Evolutionary conservation across 306 rosid species (phyloP), one percentile per base, ranked within the genome.

Genomic region (Datisca glomerata): DNA sequence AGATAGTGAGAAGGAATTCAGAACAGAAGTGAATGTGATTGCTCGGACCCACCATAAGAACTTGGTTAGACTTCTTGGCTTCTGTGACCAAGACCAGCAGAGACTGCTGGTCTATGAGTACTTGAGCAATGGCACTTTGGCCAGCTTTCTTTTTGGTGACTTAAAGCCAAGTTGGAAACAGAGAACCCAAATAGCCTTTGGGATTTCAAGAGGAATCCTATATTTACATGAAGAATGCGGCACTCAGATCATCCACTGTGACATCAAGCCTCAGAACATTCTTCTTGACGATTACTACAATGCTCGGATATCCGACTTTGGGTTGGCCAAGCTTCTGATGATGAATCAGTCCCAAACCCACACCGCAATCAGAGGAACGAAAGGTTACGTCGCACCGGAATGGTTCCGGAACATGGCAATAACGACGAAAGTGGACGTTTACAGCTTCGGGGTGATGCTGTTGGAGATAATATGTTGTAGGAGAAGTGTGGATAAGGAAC

Each of bases 211-310:
- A 34, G 71, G 45, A 40, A 38, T 58, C 23, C 6, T 33, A 29
- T 58, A 65, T 15, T 59, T 65, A 15, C 71, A 52, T n/a, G 71
- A 69, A 43, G 76, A 69, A 24, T 63, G 67, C 31, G 40, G 7
- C 52, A 43, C 57, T 1, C 64, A 54, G 21, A 69, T 49, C 47
- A 54, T 59, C 18, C 76, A 64, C 3, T 69, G 67, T 6, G 71
- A 65, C 25, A 65, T 57, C 24, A 65, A 65, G 56, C 71, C 71
- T 19, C 66, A 65, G 16, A 65, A 57, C 63, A 69, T 69, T 24
- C 70, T 63, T 53, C 59, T 69, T 1, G 64, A 70, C 18, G 72
- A 60, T 5, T 7, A 34, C 12, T 70, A 22, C 51, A 29, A 31
- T 21, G 65, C 65, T 2, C 41, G 41, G 22, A 65, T 55, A 7